Conservation (phyloP, 805 yeast species). For the Metschnikowia dekortorum region DNA sequence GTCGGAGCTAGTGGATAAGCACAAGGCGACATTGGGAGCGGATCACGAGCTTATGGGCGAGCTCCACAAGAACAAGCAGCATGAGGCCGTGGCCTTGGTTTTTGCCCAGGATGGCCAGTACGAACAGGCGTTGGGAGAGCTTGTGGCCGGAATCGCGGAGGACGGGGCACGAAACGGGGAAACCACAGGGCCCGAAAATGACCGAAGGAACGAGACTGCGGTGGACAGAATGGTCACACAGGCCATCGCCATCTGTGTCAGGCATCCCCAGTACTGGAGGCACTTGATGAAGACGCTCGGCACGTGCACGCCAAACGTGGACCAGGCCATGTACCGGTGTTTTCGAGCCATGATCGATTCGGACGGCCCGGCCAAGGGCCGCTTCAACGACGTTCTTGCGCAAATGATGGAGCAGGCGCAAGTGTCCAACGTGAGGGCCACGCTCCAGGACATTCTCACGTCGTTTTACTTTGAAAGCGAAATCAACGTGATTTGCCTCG, state of each 20-base stretch:
- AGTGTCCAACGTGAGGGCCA: constrained; percentile 53
- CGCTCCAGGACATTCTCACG: constrained; percentile 58
- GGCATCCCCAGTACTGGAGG: constrained; percentile 29
- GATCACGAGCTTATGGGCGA: constrained; percentile 7
- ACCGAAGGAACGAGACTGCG: not conserved
- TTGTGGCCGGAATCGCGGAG: constrained; percentile 26
- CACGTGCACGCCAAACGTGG: constrained; percentile 13
- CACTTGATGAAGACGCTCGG: constrained; percentile 24
- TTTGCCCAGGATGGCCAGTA: constrained; percentile 19
- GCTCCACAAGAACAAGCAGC: constrained; percentile 21
- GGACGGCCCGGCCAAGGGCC: constrained; percentile 10
- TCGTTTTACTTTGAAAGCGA: constrained; percentile 63
- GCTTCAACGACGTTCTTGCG: constrained; percentile 11
- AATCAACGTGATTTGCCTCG: constrained; percentile 47
- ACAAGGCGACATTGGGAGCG: constrained; percentile 6
- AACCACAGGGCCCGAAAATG: not conserved
- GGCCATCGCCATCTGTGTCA: constrained; percentile 10
- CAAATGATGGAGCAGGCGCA: constrained; percentile 25
- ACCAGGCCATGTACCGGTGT: constrained; percentile 28
- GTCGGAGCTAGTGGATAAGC: constrained; percentile 13
- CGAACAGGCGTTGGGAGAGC: constrained; percentile 28
- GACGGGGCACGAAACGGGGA: not conserved
- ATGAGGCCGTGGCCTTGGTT: constrained; percentile 31
- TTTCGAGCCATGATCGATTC: constrained; percentile 30
- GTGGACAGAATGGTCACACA: constrained; percentile 4